Conservation (phyloP, 139 green algal species). For the Micractinium sp. region DNA sequence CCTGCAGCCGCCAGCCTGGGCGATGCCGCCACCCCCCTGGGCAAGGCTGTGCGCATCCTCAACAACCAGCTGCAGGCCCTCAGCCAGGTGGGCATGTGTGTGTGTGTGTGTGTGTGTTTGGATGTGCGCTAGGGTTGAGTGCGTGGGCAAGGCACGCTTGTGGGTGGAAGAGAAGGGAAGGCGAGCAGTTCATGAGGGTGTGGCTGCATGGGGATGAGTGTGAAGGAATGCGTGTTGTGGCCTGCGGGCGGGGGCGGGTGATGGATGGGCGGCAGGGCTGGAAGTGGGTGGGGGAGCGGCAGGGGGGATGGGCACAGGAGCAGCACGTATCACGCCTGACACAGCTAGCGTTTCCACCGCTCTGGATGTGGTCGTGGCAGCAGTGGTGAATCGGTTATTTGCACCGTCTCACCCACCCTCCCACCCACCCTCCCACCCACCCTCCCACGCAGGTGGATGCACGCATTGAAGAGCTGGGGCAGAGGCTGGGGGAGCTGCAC, state of each 20-base stretch:
- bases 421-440: too few relatives aligned
- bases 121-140: background rate
- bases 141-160: background rate
- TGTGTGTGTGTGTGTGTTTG: too few relatives aligned
- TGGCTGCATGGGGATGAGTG: background rate
- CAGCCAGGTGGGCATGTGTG: slow-evolving; percentile 16
- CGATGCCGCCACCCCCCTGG: slow-evolving; percentile 70
- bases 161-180: too few relatives aligned
- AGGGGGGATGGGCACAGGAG: too few relatives aligned
- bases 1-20: slow-evolving; percentile 54
- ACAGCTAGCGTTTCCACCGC: background rate
- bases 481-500: slow-evolving; percentile 3
- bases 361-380: background rate
- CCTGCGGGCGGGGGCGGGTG: too few relatives aligned
- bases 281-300: too few relatives aligned
- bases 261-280: too few relatives aligned
- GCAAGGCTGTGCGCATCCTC: slow-evolving; percentile 83
- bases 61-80: slow-evolving; percentile 94
- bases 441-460: slow-evolving; percentile 34
- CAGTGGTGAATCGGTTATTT: background rate
- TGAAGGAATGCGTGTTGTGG: too few relatives aligned
- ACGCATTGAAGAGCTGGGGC: slow-evolving; percentile 35
- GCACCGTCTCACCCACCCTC: background rate
- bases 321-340: background rate
- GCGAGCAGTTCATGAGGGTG: background rate